These are phyloP conservation scores for Sisymbrium irio DNA, from an alignment of 345 rosid species.

Conservation along the genomic window DNA sequence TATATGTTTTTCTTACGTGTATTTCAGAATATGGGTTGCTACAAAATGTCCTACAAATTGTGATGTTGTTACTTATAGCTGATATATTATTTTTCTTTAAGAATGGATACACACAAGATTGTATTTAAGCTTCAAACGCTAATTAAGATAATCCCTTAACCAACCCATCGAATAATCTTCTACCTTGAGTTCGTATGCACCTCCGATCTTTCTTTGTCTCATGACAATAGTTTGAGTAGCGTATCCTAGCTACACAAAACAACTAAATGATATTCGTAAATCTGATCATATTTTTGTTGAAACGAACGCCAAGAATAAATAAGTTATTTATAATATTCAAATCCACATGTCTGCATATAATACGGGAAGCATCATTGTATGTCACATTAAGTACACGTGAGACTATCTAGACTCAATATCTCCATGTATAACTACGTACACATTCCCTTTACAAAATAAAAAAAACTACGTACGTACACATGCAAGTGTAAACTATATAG, in stretches of 20 bases:
- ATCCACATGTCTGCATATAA: not conserved
- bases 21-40: not conserved
- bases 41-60: not conserved
- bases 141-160: not conserved
- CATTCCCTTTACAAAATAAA: too few species aligned
- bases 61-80: not conserved
- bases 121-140: not conserved
- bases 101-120: not conserved
- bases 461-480: not conserved
- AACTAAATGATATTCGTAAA: not conserved
- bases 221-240: not conserved
- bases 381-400: not conserved
- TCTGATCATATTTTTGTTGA: not conserved
- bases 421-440: not conserved
- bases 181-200: conserved; percentile 2
- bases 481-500: not conserved
- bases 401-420: not conserved
- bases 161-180: not conserved
- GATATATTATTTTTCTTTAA: too few species aligned
- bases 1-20: not conserved
- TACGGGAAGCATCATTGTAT: not conserved
- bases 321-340: too few species aligned
- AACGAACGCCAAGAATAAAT: not conserved
- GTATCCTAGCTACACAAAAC: not conserved
- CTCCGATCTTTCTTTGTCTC: not conserved